Base-by-base conservation (phyloP, 768 basidiomycete genomes). In the Russula virescens region DNA sequence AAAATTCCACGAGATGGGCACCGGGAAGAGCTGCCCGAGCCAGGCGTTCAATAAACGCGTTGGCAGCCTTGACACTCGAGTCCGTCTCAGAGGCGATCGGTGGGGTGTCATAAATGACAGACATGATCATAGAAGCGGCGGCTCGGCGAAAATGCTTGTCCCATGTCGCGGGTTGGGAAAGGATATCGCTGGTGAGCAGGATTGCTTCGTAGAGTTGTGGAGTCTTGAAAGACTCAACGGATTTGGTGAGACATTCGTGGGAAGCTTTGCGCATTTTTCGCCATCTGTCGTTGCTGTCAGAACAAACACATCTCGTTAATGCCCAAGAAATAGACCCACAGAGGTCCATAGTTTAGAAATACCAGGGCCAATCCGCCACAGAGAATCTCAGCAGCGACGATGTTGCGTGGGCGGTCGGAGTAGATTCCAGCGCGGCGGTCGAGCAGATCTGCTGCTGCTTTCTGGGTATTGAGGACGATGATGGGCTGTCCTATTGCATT, bases 401-500 rank as follows among this genome's bases (percentile, higher is more conserved):
- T 65, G 45, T 64, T 64, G 21, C 58, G 65, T 13, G 65, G 63
- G 18, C 65, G 57, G 26, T 60, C 65, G 21, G 65, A 66, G 50
- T 66, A 66, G 13, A 64, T 66, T 21, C 53, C 58, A 0, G 65
- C 57, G 19, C 65, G 52, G 21, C 65, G 65, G 38, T 71, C 71
- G 8, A 70, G 63, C 21, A 72, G 46, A 25, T 72, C 71, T 13
- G 55, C 51, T 21, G 70, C 67, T 4, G 53, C 70, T 50, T 72
- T 64, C 25, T 66, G 65, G 46, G 64, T 46, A 50, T 70, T 72
- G 43, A 72, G 60, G 11, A 72, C 61, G 21, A 72, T 49, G 7
- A 66, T 63, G 14, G 68, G 63, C n/a, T 68, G 62, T 16, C 68
- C 68, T 25, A 51, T 58, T 9, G 64, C 62, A 53, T 35, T 68